phyloP scores from a whole-genome alignment of 306 rosid genomes.

The Trichosanthes truncata region DNA sequence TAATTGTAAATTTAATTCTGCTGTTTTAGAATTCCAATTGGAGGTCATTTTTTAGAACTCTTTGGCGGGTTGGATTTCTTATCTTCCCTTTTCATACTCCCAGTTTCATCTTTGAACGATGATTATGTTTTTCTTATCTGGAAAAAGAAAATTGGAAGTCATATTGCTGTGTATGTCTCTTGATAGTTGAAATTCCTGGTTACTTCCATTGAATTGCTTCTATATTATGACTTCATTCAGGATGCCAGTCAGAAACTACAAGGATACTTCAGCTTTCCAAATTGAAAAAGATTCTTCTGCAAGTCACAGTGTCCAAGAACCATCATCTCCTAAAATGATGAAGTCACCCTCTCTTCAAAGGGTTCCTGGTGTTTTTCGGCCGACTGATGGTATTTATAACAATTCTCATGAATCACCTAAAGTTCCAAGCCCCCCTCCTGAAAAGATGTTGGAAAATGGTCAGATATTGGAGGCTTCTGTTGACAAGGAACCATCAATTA shows the following conservation, averaged over 20 bases:
- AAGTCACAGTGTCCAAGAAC: constrained; percentile 75
- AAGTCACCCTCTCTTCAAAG: constrained; percentile 96
- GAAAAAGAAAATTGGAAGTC: not conserved
- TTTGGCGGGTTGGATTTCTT: not conserved
- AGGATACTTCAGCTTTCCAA: constrained; percentile 83
- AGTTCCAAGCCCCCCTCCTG: constrained; percentile 76
- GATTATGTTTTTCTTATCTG: not conserved
- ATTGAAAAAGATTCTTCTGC: constrained; percentile 94
- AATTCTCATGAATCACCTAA: constrained; percentile 80
- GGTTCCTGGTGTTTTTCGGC: constrained; percentile 48
- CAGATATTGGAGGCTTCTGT: constrained; percentile 51
- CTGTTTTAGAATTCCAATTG: not conserved
- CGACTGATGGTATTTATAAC: constrained; percentile 55
- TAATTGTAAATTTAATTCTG: not conserved
- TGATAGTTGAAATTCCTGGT: not conserved
- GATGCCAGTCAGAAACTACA: constrained; percentile 90
- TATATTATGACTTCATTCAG: constrained; percentile 26
- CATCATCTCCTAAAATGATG: constrained; percentile 91
- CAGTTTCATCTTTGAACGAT: not conserved
- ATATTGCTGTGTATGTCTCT: not conserved
- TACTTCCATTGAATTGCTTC: not conserved
- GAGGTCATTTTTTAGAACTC: not conserved
- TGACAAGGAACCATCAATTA: constrained; percentile 83
- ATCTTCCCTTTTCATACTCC: not conserved
- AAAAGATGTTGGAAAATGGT: constrained; percentile 74